phyloP scores from a whole-genome alignment of 73 alveolate species.

The Loxodes magnus region DNA sequence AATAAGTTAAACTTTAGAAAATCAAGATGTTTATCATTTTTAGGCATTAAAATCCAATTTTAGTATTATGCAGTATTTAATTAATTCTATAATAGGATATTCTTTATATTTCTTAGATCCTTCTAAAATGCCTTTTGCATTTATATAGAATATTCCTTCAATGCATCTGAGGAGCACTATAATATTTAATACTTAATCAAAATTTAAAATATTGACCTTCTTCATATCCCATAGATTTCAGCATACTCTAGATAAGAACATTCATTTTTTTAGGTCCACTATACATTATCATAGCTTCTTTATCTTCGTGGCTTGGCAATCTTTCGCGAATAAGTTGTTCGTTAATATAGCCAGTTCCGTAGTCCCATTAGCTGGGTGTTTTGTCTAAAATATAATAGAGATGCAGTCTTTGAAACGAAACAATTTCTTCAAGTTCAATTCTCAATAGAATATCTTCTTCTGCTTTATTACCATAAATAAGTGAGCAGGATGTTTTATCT shows the following conservation, averaged over 20 bases:
- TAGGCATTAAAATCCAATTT: too few species aligned
- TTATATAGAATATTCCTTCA: too few species aligned
- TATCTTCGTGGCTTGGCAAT: slow-evolving; percentile 36
- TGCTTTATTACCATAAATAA: slow-evolving; percentile 43
- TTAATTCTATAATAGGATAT: too few species aligned
- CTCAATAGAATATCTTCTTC: slow-evolving; percentile 44
- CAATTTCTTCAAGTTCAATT: slow-evolving; percentile 34
- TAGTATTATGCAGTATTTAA: too few species aligned
- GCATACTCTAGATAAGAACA: slow-evolving; percentile 18
- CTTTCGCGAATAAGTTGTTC: slow-evolving; percentile 17
- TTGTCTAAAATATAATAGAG: slow-evolving; percentile 35
- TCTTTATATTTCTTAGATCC: too few species aligned
- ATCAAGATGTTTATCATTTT: too few species aligned
- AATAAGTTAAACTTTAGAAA: too few species aligned
- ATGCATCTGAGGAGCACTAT: too few species aligned
- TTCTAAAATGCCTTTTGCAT: too few species aligned
- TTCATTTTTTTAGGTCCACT: slow-evolving; percentile 54
- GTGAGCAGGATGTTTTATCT: slow-evolving; percentile 13
- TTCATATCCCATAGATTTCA: slow-evolving; percentile 28
- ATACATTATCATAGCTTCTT: slow-evolving; percentile 30
- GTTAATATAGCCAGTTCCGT: slow-evolving; percentile 39
- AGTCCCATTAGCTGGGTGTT: slow-evolving; percentile 41
- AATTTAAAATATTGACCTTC: slow-evolving; percentile 33
- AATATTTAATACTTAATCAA: too few species aligned
- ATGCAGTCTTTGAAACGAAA: slow-evolving; percentile 12